Conservation (phyloP, 495 filamentous ascomycete genomes). For the Platismatia glauca region DNA sequence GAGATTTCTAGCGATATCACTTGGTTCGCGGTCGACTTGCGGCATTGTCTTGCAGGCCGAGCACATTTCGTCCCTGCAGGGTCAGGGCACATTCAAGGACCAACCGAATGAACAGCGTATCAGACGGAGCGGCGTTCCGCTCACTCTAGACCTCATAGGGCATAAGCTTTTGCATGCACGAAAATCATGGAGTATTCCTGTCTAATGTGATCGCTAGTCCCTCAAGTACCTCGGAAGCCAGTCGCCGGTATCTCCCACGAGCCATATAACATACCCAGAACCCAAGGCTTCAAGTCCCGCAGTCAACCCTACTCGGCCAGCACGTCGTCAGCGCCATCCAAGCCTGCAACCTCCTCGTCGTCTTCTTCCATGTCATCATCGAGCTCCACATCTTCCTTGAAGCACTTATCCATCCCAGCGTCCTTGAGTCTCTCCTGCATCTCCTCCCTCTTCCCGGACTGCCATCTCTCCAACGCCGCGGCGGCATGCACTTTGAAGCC, state of each 20-base stretch:
- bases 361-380: conserved; percentile 41
- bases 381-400: conserved; percentile 46
- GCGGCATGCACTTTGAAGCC: conserved; percentile 91
- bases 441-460: conserved; percentile 67
- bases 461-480: conserved; percentile 85
- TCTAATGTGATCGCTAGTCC: no score
- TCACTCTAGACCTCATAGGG: no score
- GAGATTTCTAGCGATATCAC: no score
- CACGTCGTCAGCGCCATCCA: conserved; percentile 32
- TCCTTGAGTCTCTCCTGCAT: conserved; percentile 59
- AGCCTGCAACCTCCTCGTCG: conserved; percentile 26
- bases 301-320: conserved; percentile 9
- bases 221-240: no score
- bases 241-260: not conserved
- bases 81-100: no score
- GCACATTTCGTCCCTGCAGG: no score
- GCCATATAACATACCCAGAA: not conserved
- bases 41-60: no score
- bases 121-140: no score
- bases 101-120: no score
- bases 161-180: no score
- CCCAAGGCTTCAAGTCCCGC: not conserved
- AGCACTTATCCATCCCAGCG: conserved; percentile 41
- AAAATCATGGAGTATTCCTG: no score
- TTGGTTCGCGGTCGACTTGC: no score